Base-by-base conservation (phyloP, 1,284 basidiomycete genomes). In the Leccinum pachyderme region DNA sequence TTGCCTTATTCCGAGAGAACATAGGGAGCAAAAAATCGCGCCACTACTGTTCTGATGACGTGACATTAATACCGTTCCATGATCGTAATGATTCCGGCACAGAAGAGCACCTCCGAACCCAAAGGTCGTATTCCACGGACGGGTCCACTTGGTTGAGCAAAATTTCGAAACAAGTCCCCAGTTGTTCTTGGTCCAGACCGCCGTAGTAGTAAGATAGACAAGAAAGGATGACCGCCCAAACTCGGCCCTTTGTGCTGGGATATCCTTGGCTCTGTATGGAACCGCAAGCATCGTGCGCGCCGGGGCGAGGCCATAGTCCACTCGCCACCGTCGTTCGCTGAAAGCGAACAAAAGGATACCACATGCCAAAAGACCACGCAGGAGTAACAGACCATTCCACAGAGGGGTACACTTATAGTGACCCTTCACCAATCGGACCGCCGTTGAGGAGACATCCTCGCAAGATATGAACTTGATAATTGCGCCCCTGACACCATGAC, bases 231-330 rank as follows among this genome's bases (percentile, higher is more conserved):
- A 18, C 18, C 18, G 18, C 18, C 18, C 18, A 18, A 18, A 18
- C 18, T 18, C 18, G 18, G 18, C 18, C 18, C 18, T 18, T 18
- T 18, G 1, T 18, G 18, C 18, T 0, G 81, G 81, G 2, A 76
- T 68, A 55, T 83, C 81, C 61, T 82, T 82, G 0, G 81, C 80
- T 25, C 76, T 68, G 57, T 80, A 82, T 1, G 81, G 81, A 0
- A 82, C 81, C 0, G 81, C 80, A 4, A 83, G 68, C 56, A 76
- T 70, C 1, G 81, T 75, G 11, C 81, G 75, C 6, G 35, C 56
- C 3, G 60, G 63, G 49, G 78, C 75, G 15, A 81, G 71, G 0
- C 80, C 81, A 61, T 79, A 83, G 59, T 83, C 28, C 11, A 82
- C 80, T 18, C 80, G 65, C 76, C 77, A 82, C 25, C 79, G 71